phyloP scores from a whole-genome alignment of 73 alveolate species.

The Tetrahymena borealis region DNA sequence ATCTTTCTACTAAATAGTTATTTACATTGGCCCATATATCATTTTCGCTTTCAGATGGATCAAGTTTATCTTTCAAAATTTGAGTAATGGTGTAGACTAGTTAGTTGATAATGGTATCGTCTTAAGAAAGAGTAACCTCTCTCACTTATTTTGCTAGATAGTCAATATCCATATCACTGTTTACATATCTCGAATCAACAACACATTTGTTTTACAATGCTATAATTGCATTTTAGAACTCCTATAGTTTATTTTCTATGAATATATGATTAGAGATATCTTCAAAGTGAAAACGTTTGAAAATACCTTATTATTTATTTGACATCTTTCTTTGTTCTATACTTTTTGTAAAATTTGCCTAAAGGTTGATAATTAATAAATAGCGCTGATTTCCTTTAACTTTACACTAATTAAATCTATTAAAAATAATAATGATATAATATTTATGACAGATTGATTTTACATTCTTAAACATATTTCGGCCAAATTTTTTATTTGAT shows the following conservation, averaged over 20 bases:
- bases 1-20: neutral
- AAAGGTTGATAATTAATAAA: no score
- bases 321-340: neutral
- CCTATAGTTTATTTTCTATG: neutral
- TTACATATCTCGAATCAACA: neutral
- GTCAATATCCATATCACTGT: neutral
- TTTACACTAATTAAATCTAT: neutral
- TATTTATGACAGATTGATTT: neutral
- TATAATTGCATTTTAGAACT: neutral
- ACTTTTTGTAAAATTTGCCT: neutral
- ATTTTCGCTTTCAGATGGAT: neutral
- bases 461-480: neutral
- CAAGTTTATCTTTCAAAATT: neutral
- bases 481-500: neutral
- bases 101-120: neutral
- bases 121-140: neutral
- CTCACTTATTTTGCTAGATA: neutral
- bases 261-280: neutral
- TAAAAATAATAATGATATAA: neutral
- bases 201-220: neutral
- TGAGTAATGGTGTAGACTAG: neutral
- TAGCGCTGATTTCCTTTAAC: no score
- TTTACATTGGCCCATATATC: neutral
- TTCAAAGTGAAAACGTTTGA: neutral
- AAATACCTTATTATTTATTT: neutral